Evolutionary conservation across 805 yeast genomes (phyloP), one percentile per base, ranked within the genome.

Genomic region (Wickerhamomyces subpelliculosus): DNA sequence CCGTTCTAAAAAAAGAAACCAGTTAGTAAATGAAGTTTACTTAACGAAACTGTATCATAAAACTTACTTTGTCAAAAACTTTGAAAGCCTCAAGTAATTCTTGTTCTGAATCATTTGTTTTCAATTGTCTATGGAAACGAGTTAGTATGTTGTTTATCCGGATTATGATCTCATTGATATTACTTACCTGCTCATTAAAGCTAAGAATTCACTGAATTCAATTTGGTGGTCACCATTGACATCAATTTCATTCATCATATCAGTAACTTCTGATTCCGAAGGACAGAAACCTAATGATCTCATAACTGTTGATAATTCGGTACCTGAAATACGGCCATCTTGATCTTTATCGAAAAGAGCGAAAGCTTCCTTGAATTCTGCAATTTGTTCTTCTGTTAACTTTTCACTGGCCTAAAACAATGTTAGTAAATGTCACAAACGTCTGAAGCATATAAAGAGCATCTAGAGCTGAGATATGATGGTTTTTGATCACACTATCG

Each of bases 211-310:
- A 36, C 85, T 74, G 61, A 84, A 84, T 58, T 84, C 93, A 51
- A 84, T 83, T 54, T 78, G 72, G 28, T 96, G 96, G 65, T 93
- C 95, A 52, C 90, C 90, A 67, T 93, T 93, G 45, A 83, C 82
- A 62, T 93, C 98, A 38, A 93, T 95, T 66, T 93, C 98, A 62
- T 90, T 90, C 72, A 93, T 86, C 83, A 93, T 80, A 61, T 93
- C 98, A 40, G 93, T 84, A 54, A 93, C 82, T 64, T 93, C 98
- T 48, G 88, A 80, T 64, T 93, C 97, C 36, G 95, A 80, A 27
- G 98, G 98, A 56, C 90, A 90, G 64, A 88, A 93, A 37, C 98
- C 98, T 57, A 93, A 72, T n/a, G 97, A 86, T 68, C 98, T 83
- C 98, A 93, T 93, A 37, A 93, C 98, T 4, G 96, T 88, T 48